Base-by-base conservation (phyloP, 306 rosid genomes). In the Gleditsia sinensis region DNA sequence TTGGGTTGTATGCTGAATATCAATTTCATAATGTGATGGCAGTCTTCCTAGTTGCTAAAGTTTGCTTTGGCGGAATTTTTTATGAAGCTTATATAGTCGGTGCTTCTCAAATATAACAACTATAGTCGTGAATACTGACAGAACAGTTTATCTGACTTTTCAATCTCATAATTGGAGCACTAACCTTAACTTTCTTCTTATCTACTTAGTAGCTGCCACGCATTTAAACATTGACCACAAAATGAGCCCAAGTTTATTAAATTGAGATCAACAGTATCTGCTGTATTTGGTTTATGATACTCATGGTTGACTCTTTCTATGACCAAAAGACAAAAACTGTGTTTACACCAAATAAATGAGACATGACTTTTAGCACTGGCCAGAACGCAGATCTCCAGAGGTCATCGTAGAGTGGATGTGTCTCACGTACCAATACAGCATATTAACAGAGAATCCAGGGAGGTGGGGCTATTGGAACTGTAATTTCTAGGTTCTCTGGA, bases 71-170 rank as follows among this genome's bases (percentile, higher is more conserved):
- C n/a, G n/a, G n/a, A n/a, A n/a, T n/a, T n/a, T n/a, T 2, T 3
- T 40, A 14, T 10, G 14, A 3, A 30, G 33, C 33, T 24, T 33
- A 17, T 25, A 14, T 50, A 13, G 53, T 17, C 24, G 9, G 43
- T 32, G 30, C 74, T 33, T 64, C 23, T 57, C 51, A 59, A 58
- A 11, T 57, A 43, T 19, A 40, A 28, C 24, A 64, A 45, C 10
- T 27, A 16, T 19, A 40, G 58, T 32, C 50, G 63, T 53, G 54
- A 23, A 10, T 14, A 71, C 28, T 49, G 45, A 37, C 48, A 43
- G 24, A 61, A 45, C 78, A 51, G 43, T 61, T 62, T 36, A 72
- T 63, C 60, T 37, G 42, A 75, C 75, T 64, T 56, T 75, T 78
- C 81, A 48, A 69, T 64, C 36, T 1, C 40, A 72, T 67, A 11